Percentiles rank a stretch among this genome's conserved stretches.
These are phyloP conservation scores for Penicillium longicatenatum DNA, from an alignment of 495 filamentous ascomycete species.

Conservation along the genomic window DNA sequence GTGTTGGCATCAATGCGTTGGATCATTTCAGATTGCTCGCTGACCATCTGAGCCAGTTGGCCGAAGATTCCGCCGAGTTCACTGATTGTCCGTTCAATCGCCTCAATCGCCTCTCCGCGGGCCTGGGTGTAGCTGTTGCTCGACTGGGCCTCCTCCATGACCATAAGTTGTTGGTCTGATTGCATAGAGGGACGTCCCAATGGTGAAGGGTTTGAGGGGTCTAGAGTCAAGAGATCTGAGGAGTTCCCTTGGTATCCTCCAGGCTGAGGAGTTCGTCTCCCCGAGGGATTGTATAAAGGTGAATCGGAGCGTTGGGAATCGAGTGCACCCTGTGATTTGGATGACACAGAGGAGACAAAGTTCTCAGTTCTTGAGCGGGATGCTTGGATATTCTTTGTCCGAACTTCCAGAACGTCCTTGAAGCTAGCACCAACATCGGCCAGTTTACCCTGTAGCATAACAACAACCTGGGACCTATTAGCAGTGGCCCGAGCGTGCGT, in stretches of 20 bases:
- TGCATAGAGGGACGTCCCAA: slow-evolving; percentile 53
- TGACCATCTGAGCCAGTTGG: slow-evolving; percentile 96
- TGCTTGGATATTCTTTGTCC: slow-evolving; percentile 98
- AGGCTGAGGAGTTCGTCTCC: slow-evolving; percentile 62
- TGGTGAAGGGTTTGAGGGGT: slow-evolving; percentile 65
- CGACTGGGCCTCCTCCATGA: slow-evolving; percentile 92
- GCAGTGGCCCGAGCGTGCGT: slow-evolving; percentile 6
- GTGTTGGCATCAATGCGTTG: slow-evolving; percentile 93
- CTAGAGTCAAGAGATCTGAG: slow-evolving; percentile 80
- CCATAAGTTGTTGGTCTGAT: slow-evolving; percentile 83
- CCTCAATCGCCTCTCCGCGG: slow-evolving; percentile 92
- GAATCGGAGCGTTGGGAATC: slow-evolving; percentile 63
- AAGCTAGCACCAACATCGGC: slow-evolving; percentile 93
- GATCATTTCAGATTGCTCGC: slow-evolving; percentile 94
- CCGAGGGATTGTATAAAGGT: slow-evolving; percentile 85
- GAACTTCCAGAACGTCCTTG: slow-evolving; percentile 94
- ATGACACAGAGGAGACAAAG: slow-evolving; percentile 86
- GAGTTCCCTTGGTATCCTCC: slow-evolving; percentile 53
- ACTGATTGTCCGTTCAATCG: slow-evolving; percentile 91
- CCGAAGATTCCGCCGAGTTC: slow-evolving; percentile 96
- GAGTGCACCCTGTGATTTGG: slow-evolving; percentile 69
- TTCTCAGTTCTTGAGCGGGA: slow-evolving; percentile 90
- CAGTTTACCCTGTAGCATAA: slow-evolving; percentile 89
- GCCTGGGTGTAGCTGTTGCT: slow-evolving; percentile 90
- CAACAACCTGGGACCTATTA: slow-evolving; percentile 61